A percentile compares a stretch with the other conserved stretches of the same genome.
phyloP scores from a whole-genome alignment of 164 flowering plant species.

The Malania oleifera region DNA sequence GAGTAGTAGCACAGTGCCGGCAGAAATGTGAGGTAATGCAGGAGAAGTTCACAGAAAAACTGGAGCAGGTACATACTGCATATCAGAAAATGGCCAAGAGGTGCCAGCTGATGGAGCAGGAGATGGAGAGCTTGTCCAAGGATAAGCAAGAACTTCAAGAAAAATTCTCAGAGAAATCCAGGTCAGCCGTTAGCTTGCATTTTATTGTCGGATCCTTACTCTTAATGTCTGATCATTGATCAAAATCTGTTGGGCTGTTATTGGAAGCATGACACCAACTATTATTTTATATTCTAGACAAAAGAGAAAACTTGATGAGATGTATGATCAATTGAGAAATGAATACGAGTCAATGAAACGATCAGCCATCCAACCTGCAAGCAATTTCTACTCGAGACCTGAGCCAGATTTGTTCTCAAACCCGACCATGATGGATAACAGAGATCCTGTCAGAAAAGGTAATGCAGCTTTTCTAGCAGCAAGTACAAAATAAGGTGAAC shows the following conservation, averaged over 20 bases:
- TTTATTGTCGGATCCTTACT: background rate
- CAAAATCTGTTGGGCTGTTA: background rate
- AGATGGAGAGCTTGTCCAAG: slow-evolving; percentile 71
- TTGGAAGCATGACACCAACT: background rate
- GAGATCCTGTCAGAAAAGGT: slow-evolving; percentile 80
- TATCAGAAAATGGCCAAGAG: slow-evolving; percentile 90
- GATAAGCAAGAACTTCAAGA: slow-evolving; percentile 97
- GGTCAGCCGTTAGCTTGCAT: slow-evolving; percentile 32
- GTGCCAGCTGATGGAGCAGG: slow-evolving; percentile 94
- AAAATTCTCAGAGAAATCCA: slow-evolving; percentile 90
- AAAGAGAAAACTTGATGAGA: slow-evolving; percentile 96
- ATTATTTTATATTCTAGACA: slow-evolving; percentile 44
- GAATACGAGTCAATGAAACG: slow-evolving; percentile 86
- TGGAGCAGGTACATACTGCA: slow-evolving; percentile 88
- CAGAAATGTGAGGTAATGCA: slow-evolving; percentile 95
- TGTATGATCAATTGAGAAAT: slow-evolving; percentile 91
- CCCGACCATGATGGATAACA: slow-evolving; percentile 66
- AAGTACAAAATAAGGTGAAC: too few species aligned
- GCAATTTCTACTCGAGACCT: slow-evolving; percentile 56
- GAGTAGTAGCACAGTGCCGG: slow-evolving; percentile 71
- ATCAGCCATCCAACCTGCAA: slow-evolving; percentile 88
- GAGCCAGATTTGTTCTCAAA: slow-evolving; percentile 75
- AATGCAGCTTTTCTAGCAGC: slow-evolving; percentile 14
- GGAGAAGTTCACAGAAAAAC: slow-evolving; percentile 82
- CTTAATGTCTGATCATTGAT: background rate